A percentile compares a stretch with the other conserved stretches of the same genome.
These are phyloP conservation scores for Begonia masoniana DNA, from an alignment of 306 rosid species.

Conservation along the genomic window DNA sequence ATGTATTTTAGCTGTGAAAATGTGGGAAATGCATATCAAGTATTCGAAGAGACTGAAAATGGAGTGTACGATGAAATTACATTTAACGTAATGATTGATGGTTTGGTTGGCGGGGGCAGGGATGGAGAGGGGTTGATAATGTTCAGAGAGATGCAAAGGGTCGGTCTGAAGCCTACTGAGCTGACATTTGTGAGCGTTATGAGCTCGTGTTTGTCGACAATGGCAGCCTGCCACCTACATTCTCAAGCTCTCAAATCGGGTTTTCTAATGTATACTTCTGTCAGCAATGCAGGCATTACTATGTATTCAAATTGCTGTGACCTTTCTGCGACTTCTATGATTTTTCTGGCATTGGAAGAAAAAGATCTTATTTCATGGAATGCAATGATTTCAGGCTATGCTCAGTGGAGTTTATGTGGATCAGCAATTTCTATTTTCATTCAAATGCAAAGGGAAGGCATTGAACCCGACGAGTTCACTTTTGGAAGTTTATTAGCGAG, in stretches of 20 bases:
- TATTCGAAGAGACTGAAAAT: conserved; percentile 38
- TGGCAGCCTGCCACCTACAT: conserved; percentile 43
- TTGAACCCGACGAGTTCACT: conserved; percentile 57
- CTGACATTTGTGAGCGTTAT: conserved; percentile 63
- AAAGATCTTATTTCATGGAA: conserved; percentile 75
- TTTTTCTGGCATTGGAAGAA: conserved; percentile 37
- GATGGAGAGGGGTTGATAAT: conserved; percentile 37
- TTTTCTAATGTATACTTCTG: conserved; percentile 35
- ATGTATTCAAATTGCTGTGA: conserved; percentile 62
- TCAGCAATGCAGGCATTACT: conserved; percentile 55
- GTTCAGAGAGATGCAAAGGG: conserved; percentile 45
- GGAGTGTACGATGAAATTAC: conserved; percentile 38
- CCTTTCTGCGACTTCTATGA: conserved; percentile 24
- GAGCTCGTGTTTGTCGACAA: conserved; percentile 42
- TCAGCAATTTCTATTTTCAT: conserved; percentile 33
- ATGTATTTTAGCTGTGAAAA: conserved; percentile 46
- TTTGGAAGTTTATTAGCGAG: conserved; percentile 57
- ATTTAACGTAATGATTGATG: conserved; percentile 62
- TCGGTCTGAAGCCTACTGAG: conserved; percentile 30
- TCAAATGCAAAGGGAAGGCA: conserved; percentile 38
- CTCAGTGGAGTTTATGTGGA: conserved; percentile 29
- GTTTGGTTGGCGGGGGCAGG: conserved; percentile 37
- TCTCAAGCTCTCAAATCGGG: conserved; percentile 45
- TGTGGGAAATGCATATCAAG: conserved; percentile 32
- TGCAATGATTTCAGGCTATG: conserved; percentile 39